Conservation (phyloP, 176 grass and related monocot genomes). For the Aegilops sharonensis region DNA sequence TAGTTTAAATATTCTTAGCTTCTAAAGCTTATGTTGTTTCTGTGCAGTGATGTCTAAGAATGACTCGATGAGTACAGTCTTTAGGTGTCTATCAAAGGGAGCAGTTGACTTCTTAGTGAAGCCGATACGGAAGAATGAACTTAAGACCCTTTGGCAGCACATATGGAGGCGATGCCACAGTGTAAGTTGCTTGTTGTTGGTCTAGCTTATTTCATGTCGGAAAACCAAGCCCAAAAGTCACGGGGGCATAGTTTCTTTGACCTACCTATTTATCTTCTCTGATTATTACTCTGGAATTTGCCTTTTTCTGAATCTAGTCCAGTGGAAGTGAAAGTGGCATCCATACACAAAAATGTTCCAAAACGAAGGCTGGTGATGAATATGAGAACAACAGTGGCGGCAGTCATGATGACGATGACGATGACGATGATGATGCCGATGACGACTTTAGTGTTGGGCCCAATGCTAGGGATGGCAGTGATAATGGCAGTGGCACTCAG, state of each 20-base stretch:
- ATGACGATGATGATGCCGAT: slow-evolving; percentile 25
- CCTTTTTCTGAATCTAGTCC: slow-evolving; percentile 55
- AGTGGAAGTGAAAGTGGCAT: slow-evolving; percentile 96
- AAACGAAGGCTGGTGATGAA: slow-evolving; percentile 49
- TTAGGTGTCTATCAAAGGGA: slow-evolving; percentile 88
- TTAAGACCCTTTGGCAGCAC: slow-evolving; percentile 97
- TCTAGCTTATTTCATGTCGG: slow-evolving; percentile 2
- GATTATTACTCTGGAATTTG: slow-evolving; percentile 19
- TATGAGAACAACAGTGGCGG: slow-evolving; percentile 55
- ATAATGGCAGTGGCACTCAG: slow-evolving; percentile 93
- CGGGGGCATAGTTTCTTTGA: background rate
- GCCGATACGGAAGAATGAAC: slow-evolving; percentile 92
- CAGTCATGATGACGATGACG: slow-evolving; percentile 37
- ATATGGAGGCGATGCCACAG: slow-evolving; percentile 89
- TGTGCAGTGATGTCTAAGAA: slow-evolving; percentile 97
- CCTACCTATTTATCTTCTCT: slow-evolving; percentile 5
- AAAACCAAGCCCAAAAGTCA: slow-evolving; percentile 16
- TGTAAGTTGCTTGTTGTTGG: slow-evolving; percentile 54
- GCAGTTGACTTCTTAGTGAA: slow-evolving; percentile 99
- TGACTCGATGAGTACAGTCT: slow-evolving; percentile 86
- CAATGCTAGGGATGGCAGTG: slow-evolving; percentile 77
- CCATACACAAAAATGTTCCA: slow-evolving; percentile 59
- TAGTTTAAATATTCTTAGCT: slow-evolving; percentile 44
- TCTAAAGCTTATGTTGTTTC: slow-evolving; percentile 47
- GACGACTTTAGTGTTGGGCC: slow-evolving; percentile 51